Conservation (phyloP, 1,284 basidiomycete species). For the Rhizopogon hawkerae region DNA sequence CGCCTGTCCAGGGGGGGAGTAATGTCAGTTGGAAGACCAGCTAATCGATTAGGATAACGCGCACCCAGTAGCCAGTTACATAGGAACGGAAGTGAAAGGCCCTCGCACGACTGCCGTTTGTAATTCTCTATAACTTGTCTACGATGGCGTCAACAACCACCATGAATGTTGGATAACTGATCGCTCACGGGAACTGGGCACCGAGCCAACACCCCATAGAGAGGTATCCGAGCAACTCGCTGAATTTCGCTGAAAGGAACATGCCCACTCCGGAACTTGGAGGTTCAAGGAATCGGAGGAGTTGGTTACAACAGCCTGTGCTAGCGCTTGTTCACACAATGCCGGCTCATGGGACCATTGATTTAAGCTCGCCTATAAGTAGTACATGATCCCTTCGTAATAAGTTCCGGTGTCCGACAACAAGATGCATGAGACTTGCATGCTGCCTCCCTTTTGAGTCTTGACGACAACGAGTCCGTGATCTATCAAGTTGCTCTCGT, state of each 20-base stretch:
- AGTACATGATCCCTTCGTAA: too few relatives aligned
- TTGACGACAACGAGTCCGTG: too few relatives aligned
- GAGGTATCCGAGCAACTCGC: conserved; percentile 58
- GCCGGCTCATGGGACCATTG: not conserved
- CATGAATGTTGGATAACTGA: conserved; percentile 10
- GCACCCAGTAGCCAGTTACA: conserved; percentile 83
- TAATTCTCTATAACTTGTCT: conserved; percentile 81
- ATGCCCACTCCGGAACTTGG: conserved; percentile 11
- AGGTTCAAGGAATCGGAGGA: not conserved
- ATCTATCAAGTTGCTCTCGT: too few relatives aligned
- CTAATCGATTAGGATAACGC: conserved; percentile 18
- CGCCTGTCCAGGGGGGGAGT: conserved; percentile 43
- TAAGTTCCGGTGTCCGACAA: not conserved
- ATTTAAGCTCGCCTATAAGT: not conserved
- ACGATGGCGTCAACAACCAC: conserved; percentile 8
- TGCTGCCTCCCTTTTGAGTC: too few relatives aligned
- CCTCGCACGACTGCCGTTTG: conserved; percentile 67
- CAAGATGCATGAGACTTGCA: too few relatives aligned
- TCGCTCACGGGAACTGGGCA: conserved; percentile 83
- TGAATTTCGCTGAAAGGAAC: conserved; percentile 21
- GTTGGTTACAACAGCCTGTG: not conserved
- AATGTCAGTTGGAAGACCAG: not conserved
- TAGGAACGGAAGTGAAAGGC: conserved; percentile 83
- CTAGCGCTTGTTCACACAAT: conserved; percentile 12
- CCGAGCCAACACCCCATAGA: conserved; percentile 86